Evolutionary conservation across 1,139 yeast species (phyloP), one percentile per base, ranked within the genome.

Genomic region (Lodderomyces beijingensis): DNA sequence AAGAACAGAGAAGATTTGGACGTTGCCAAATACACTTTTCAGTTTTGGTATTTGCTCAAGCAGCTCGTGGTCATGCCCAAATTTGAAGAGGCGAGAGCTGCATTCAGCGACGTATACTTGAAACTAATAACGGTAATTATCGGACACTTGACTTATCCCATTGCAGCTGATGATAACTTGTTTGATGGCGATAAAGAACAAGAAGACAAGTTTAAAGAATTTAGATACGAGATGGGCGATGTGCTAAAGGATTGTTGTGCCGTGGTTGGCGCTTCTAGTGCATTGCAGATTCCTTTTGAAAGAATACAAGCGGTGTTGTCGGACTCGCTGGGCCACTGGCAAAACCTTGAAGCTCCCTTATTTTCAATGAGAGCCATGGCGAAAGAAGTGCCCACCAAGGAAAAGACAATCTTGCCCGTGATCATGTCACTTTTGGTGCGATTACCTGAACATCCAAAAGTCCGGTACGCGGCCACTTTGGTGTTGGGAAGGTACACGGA

Each of bases 151-250:
- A 76, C 78, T 35, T 89, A 89, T 54, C 98, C 97, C 6, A 55
- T 64, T 11, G 68, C 62, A 3, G 57, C 54, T 2, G 58, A 62
- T 34, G 67, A 65, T 18, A 51, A 59, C 35, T 53, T 74, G 27
- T 79, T 80, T 43, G 66, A 64, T 28, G 80, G 79, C 23, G 81
- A 79, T 48, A 71, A 70, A 41, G 96, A 88, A 55, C 85, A 78
- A 38, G 96, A 88, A 53, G 99, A 91, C 51, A 86, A 86, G 54
- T 93, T 93, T 55, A 80, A 86, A 49, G 94, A 87, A 36, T 91
- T 89, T 58, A 71, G 99, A 49, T 93, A 91, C 57, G 96, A 88
- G 41, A 86, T 91, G 85, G 97, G 97, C 19, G 97, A 91, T 54
- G 95, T 91, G 9, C 65, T 93, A 42, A 93, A 91, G 52, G 96